Evolutionary conservation across 371 early-diverging fungal genomes (phyloP), one percentile per base, ranked within the genome.

Genomic region (Mucor piriformis): DNA sequence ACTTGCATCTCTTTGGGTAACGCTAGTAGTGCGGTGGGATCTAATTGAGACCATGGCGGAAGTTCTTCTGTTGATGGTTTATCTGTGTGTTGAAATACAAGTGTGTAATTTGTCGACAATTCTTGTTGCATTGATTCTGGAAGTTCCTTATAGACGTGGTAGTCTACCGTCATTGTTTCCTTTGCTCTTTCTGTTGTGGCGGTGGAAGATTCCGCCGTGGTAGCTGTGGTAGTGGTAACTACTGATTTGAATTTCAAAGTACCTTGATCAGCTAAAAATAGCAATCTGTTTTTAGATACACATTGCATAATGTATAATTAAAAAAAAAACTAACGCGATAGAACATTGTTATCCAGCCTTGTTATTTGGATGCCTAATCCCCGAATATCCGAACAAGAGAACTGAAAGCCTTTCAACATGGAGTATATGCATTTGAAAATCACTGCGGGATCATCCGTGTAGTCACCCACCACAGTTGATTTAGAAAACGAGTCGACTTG

Each of bases 351-450:
- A 35, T 79, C 62, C 0, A 90, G 69, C 53, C 81, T 82, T n/a
- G 81, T 74, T 18, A 90, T 66, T 48, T 87, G 86, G 16, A 89
- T 86, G 0, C 91, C 91, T 48, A 66, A 47, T 43, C 87, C 87
- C 63, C 91, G 75, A 0, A 91, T 66, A 63, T 90, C 90, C 12
- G 70, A 64, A 2, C 75, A 75, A 21, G 69, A 51, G 43, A 88
- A 70, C 1, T 57, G 59, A 58, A 87, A 77, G 1, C 68, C 73
- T 15, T 68, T 65, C 6, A 88, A 37, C 50, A 90, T 65, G 8
- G 63, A 60, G 25, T 80, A 54, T 2, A 73, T 79, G 18, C 79
- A 76, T 1, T 60, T 61, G 1, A 64, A 62, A n/a, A 91, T 82
- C 3, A 70, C 43, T 15, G 51, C 66, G 3, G 70, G 52, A 43